These are phyloP conservation scores for Wickerhamiella occidentalis DNA, from an alignment of 805 yeast genomes.

Conservation along the genomic window DNA sequence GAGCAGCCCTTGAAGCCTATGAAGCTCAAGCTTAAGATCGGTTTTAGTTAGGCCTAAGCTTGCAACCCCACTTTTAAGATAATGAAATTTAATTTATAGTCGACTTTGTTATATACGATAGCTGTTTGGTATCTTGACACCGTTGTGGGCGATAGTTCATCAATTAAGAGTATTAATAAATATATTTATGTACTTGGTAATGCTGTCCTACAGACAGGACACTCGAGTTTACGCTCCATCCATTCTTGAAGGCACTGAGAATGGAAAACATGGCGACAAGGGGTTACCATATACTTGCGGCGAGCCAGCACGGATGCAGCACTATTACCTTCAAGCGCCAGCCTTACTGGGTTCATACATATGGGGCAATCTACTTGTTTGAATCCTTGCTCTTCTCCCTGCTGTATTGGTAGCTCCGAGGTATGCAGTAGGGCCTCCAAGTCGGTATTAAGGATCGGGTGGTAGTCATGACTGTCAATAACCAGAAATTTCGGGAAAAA, in stretches of 20 bases:
- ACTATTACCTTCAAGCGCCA: constrained; percentile 24
- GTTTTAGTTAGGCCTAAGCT: background rate
- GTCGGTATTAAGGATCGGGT: constrained; percentile 52
- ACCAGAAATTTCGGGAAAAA: constrained; percentile 57
- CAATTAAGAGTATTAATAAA: background rate
- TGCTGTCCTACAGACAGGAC: constrained; percentile 83
- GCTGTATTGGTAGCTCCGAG: constrained; percentile 5
- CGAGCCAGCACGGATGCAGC: constrained; percentile 26
- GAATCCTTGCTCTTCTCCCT: background rate
- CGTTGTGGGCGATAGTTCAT: too few relatives aligned
- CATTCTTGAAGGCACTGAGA: constrained; percentile 78
- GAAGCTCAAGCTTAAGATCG: constrained; percentile 9
- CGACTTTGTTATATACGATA: too few relatives aligned
- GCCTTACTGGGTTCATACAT: constrained; percentile 70
- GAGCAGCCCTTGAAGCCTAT: background rate
- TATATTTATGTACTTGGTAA: constrained; percentile 38
- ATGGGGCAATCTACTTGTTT: constrained; percentile 62
- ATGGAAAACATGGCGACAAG: constrained; percentile 85
- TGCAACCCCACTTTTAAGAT: too few relatives aligned
- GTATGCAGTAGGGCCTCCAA: constrained; percentile 36
- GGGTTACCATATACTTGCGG: constrained; percentile 46
- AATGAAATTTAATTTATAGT: too few relatives aligned
- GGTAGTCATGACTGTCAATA: constrained; percentile 71
- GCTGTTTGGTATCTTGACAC: too few relatives aligned
- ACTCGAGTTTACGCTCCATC: constrained; percentile 87